phyloP scores from a whole-genome alignment of 2,329 filamentous ascomycete species.

The Orbilia quercus region DNA sequence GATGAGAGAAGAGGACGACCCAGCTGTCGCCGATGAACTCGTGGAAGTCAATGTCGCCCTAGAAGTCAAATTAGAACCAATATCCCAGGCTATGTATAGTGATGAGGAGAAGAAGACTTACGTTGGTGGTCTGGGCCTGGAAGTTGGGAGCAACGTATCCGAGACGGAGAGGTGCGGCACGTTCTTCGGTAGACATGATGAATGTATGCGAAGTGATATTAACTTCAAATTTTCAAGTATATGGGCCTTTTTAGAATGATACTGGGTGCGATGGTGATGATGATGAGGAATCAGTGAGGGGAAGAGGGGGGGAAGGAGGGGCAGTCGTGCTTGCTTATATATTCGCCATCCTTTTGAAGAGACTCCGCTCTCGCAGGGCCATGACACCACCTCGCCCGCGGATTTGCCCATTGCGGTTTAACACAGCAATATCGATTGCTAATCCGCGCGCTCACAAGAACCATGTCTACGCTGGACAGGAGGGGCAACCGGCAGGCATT shows the following conservation, averaged over 20 bases:
- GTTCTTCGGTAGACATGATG: slow-evolving; percentile 20
- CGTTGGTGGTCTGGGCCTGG: slow-evolving; percentile 72
- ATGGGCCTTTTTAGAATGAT: slow-evolving; percentile 20
- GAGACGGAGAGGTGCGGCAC: slow-evolving; percentile 69
- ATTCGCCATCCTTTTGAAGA: slow-evolving; percentile 8
- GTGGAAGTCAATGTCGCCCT: slow-evolving; percentile 76
- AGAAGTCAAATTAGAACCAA: slow-evolving; percentile 40
- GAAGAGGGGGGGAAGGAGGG: background rate
- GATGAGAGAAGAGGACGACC: slow-evolving; percentile 78
- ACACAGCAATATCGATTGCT: slow-evolving; percentile 33
- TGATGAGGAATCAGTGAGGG: slow-evolving; percentile 54
- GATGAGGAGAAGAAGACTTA: no score
- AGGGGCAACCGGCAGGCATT: slow-evolving; percentile 26
- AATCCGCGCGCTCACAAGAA: slow-evolving; percentile 13
- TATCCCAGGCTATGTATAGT: background rate
- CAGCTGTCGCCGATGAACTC: slow-evolving; percentile 77
- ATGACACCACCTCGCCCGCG: slow-evolving; percentile 43
- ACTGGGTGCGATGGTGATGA: slow-evolving; percentile 46
- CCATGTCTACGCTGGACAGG: no score
- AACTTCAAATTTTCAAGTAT: no score
- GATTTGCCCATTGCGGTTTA: slow-evolving; percentile 46
- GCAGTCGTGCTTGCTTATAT: slow-evolving; percentile 26
- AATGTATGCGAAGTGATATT: background rate
- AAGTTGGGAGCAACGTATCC: slow-evolving; percentile 76
- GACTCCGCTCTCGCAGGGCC: slow-evolving; percentile 43